Percentiles rank a stretch among this genome's conserved stretches.
These are phyloP conservation scores for Isochrysis galbana DNA, from an alignment of 78 protist species.

Conservation along the genomic window DNA sequence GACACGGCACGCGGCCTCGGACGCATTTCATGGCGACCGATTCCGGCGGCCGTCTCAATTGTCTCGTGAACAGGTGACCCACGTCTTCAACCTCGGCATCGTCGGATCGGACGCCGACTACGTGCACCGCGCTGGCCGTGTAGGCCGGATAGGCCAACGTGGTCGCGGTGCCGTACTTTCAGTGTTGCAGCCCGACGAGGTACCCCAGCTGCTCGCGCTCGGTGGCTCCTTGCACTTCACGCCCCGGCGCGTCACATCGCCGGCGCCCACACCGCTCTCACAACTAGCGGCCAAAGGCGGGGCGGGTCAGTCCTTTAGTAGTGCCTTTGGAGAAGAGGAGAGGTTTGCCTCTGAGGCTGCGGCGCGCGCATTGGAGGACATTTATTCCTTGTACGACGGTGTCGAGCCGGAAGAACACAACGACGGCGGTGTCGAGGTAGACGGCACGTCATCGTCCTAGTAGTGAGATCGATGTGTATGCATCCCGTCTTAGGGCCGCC, in stretches of 20 bases:
- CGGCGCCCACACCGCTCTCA: not conserved
- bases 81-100: constrained; percentile 25
- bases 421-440: too few relatives aligned
- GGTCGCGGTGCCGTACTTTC: not conserved
- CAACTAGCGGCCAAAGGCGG: not conserved
- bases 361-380: not conserved
- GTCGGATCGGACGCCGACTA: not conserved
- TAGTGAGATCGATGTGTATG: too few relatives aligned
- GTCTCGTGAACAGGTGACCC: not conserved
- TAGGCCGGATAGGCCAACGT: not conserved
- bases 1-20: too few relatives aligned
- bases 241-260: not conserved
- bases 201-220: not conserved
- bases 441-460: too few relatives aligned
- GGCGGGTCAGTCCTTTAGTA: not conserved
- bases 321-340: not conserved
- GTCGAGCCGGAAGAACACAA: too few relatives aligned
- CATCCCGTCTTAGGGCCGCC: too few relatives aligned
- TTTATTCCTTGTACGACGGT: not conserved
- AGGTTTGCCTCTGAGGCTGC: not conserved
- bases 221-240: not conserved
- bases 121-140: constrained; percentile 28
- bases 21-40: too few relatives aligned
- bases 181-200: not conserved
- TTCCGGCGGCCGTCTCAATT: too few relatives aligned